Evolutionary conservation across 495 filamentous ascomycete species (phyloP), one percentile per base, ranked within the genome.

Genomic region (Trichocladium antarcticum): DNA sequence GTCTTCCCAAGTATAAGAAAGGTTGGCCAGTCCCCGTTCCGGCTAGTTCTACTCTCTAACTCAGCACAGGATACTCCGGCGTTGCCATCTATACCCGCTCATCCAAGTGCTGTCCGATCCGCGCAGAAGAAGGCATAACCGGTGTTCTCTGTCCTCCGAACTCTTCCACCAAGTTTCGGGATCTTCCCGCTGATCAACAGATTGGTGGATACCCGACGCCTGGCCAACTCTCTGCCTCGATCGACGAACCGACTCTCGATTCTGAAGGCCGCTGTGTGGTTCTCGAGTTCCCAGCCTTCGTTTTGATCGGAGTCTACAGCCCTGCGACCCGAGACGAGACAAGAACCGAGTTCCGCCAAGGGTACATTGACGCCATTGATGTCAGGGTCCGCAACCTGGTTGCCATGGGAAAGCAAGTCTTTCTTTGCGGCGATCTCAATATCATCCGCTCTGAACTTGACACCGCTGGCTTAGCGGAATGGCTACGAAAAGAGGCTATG

Each of bases 61-160:
- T 15, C 47, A 62, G 45, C 51, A 24, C 32, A 93, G 89, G 92
- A n/a, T 98, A 98, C 62, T 93, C 92, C 15, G 92, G 92, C 1
- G 87, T 98, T 2, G 92, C 84, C 11, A 86, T 98, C 16, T 98
- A 97, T 65, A 95, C 88, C 2, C 80, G 89, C n/a, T 87, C 89
- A 60, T 78, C 85, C 4, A 81, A 79, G 45, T 97, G 92, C 63
- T 79, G 81, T 15, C 92, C 92, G 0, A 88, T 98, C 12, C 79
- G 83, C 37, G 90, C 89, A 2, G 92, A 98, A 68, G 92, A 96
- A 72, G 92, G 92, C 22, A 78, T 98, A 46, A 84, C 85, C 3
- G 92, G 92, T 8, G 70, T 86, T 10, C 75, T 96, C 21, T 81
- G 77, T 28, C 80, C 87, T 1, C 88, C 87, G 2, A 84, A 80